Evolutionary conservation across 352 stramenopile genomes (phyloP).

Genomic region (Pythium folliculosum): DNA sequence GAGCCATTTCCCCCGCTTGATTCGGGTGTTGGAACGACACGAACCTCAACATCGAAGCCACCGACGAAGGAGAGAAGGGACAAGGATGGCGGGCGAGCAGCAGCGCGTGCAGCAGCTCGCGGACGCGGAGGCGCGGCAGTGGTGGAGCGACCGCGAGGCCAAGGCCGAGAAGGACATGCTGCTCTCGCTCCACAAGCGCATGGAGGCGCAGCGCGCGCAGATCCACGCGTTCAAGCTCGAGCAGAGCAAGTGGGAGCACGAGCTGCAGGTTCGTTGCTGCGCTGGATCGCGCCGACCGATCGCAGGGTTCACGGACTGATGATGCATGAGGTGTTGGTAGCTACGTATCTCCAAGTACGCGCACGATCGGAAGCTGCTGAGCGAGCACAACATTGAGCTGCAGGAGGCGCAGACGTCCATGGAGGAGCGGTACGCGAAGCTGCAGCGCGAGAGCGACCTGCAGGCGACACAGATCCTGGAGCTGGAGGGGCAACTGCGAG

Average conservation of each 20-base stretch:
- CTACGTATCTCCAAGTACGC: conserved; percentile 77
- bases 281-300: neutral
- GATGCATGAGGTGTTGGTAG: conserved; percentile 24
- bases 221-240: conserved; percentile 80
- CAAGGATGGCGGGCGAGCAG: conserved; percentile 10
- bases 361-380: conserved; percentile 76
- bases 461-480: conserved; percentile 63
- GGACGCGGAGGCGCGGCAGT: conserved; percentile 52
- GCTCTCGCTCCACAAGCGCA: conserved; percentile 55
- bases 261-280: conserved; percentile 47
- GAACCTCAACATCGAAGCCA: conserved; percentile 1
- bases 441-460: conserved; percentile 59
- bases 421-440: conserved; percentile 45
- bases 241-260: conserved; percentile 83
- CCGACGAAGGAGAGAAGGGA: neutral
- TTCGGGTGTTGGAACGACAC: conserved; percentile 5
- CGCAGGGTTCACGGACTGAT: neutral
- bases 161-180: conserved; percentile 55
- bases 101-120: conserved; percentile 21
- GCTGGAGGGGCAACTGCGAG: conserved; percentile 56
- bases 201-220: conserved; percentile 73
- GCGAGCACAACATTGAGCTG: conserved; percentile 81
- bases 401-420: conserved; percentile 53
- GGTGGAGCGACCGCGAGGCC: conserved; percentile 58
- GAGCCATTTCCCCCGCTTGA: no score